phyloP scores from a whole-genome alignment of 345 rosid species.

The Brassica carinata region DNA sequence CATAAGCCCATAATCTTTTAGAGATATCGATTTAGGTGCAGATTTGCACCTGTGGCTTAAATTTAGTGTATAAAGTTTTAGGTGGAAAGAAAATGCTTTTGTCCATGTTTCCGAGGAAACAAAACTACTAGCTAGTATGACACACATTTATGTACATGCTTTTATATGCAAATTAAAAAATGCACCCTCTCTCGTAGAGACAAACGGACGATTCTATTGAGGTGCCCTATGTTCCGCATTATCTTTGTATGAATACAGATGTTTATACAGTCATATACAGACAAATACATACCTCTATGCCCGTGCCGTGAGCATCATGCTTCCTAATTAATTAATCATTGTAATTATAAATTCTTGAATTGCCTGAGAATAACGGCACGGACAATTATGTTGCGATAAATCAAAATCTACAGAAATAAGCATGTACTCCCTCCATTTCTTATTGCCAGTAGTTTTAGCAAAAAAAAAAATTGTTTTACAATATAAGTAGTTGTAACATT shows the following conservation, averaged over 20 bases:
- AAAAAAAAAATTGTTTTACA: too few species aligned
- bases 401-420: not conserved
- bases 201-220: conserved; percentile 37
- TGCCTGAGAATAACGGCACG: conserved; percentile 36
- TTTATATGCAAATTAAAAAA: not conserved
- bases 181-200: conserved; percentile 30
- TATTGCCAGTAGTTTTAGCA: too few species aligned
- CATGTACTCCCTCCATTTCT: not conserved
- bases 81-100: conserved; percentile 44
- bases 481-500: too few species aligned
- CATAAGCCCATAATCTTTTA: conserved; percentile 27
- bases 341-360: conserved; percentile 1
- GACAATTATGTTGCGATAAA: conserved; percentile 8
- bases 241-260: conserved; percentile 18
- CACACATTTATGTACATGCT: conserved; percentile 13
- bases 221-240: conserved; percentile 39
- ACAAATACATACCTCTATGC: conserved; percentile 34
- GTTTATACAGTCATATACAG: conserved; percentile 27
- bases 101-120: conserved; percentile 43
- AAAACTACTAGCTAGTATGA: conserved; percentile 14
- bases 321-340: conserved; percentile 24
- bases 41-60: conserved; percentile 29
- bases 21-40: conserved; percentile 3
- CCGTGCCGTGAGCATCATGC: conserved; percentile 44
- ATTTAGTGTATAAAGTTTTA: conserved; percentile 38